A percentile compares a stretch with the other conserved stretches of the same genome.
Evolutionary conservation across 2,329 filamentous ascomycete species (phyloP).

Genomic region (Stagonosporopsis cucurbitacearum): DNA sequence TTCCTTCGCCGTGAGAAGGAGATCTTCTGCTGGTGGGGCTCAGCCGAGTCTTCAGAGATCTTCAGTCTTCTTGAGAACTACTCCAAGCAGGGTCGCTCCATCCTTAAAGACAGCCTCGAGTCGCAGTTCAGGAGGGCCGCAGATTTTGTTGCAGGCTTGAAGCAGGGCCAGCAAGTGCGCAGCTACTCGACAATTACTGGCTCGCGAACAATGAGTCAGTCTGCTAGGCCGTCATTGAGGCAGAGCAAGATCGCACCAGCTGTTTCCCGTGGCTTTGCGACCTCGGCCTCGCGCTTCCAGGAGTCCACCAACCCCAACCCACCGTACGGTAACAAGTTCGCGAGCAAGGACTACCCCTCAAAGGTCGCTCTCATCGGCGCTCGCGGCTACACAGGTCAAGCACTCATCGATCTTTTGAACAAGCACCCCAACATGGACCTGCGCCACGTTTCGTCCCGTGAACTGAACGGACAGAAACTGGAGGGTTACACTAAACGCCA

Average conservation of each 20-base stretch:
- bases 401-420: constrained; percentile 85
- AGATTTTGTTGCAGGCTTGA: constrained; percentile 68
- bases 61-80: constrained; percentile 86
- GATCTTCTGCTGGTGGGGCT: constrained; percentile 95
- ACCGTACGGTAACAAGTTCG: constrained; percentile 86
- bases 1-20: constrained; percentile 85
- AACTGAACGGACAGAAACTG: constrained; percentile 84
- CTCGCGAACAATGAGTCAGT: constrained; percentile 42
- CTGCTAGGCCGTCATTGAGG: constrained; percentile 36
- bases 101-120: constrained; percentile 90
- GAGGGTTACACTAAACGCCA: constrained; percentile 90
- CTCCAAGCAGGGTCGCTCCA: constrained; percentile 78
- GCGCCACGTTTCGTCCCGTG: constrained; percentile 88
- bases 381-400: constrained; percentile 92
- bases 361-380: constrained; percentile 88
- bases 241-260: constrained; percentile 43
- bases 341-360: constrained; percentile 77
- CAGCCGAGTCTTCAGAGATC: constrained; percentile 81
- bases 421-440: constrained; percentile 89
- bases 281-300: constrained; percentile 51
- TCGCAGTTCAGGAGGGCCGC: constrained; percentile 82
- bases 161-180: constrained; percentile 68
- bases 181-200: constrained; percentile 64
- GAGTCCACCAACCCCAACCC: constrained; percentile 83
- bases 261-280: constrained; percentile 61